phyloP scores from a whole-genome alignment of 805 yeast species.

The Wickerhamomyces sydowiorum region DNA sequence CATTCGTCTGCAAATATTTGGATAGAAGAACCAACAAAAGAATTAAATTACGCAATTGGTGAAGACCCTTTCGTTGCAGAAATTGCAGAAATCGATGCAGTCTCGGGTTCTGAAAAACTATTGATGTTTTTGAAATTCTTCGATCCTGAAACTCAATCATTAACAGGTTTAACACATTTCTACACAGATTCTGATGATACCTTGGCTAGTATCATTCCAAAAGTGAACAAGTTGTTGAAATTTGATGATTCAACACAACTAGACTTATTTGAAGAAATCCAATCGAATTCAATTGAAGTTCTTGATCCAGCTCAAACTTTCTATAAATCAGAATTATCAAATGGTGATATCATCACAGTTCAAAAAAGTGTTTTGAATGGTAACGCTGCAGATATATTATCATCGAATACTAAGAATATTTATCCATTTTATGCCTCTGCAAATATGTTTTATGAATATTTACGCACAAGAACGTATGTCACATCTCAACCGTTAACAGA shows the following conservation, averaged over 20 bases:
- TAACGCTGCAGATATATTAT: slow-evolving; percentile 7
- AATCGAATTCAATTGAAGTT: slow-evolving; percentile 43
- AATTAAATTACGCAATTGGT: slow-evolving; percentile 10
- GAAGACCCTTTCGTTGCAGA: slow-evolving; percentile 6
- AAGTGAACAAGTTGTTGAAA: slow-evolving; percentile 36
- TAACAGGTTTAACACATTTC: slow-evolving; percentile 64
- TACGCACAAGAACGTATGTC: slow-evolving; percentile 58
- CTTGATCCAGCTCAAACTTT: slow-evolving; percentile 33
- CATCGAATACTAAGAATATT: slow-evolving; percentile 10
- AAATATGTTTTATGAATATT: slow-evolving; percentile 44
- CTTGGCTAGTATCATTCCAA: slow-evolving; percentile 34
- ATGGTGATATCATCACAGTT: slow-evolving; percentile 59
- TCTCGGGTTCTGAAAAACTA: slow-evolving; percentile 14
- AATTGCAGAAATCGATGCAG: slow-evolving; percentile 17
- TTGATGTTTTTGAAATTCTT: slow-evolving; percentile 58
- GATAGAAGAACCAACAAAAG: slow-evolving; percentile 51
- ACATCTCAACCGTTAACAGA: slow-evolving; percentile 38
- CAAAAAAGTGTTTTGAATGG: slow-evolving; percentile 11
- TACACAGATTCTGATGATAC: slow-evolving; percentile 43
- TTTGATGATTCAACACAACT: slow-evolving; percentile 29
- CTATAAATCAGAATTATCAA: slow-evolving; percentile 51
- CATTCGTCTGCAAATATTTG: slow-evolving; percentile 50
- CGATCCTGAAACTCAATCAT: slow-evolving; percentile 45
- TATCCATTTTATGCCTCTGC: slow-evolving; percentile 31
- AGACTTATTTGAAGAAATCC: slow-evolving; percentile 54